A percentile compares a stretch with the other conserved stretches of the same genome.
These are phyloP conservation scores for Mycena galopus DNA, from an alignment of 768 basidiomycete species.

Conservation along the genomic window DNA sequence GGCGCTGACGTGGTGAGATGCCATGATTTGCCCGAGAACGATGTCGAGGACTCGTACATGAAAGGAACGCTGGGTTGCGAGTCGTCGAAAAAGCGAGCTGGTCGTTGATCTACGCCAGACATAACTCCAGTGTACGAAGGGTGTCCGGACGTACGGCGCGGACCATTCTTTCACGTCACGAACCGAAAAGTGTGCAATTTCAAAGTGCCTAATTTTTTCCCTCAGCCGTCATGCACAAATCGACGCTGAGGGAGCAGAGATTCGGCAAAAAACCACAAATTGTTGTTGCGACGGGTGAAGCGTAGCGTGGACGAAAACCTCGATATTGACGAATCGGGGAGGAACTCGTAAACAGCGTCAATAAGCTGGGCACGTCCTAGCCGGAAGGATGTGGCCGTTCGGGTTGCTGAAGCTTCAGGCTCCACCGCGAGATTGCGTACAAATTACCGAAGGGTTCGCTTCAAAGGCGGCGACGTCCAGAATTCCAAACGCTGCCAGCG, in stretches of 20 bases:
- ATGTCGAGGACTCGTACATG: background rate
- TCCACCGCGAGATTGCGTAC: background rate
- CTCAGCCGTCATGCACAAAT: background rate
- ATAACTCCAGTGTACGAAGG: background rate
- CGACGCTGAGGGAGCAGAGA: background rate
- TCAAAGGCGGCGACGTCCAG: conserved; percentile 9
- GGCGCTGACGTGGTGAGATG: background rate
- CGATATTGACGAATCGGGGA: conserved; percentile 5
- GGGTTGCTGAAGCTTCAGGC: background rate
- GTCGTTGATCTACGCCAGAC: background rate
- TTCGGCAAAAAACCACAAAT: background rate
- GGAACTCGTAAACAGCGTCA: background rate
- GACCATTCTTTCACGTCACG: background rate
- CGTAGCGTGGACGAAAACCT: background rate
- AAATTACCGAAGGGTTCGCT: too few species aligned
- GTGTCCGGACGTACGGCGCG: background rate
- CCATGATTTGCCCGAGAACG: background rate
- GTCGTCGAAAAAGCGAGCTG: background rate
- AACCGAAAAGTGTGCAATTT: conserved; percentile 1
- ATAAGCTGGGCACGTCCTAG: background rate
- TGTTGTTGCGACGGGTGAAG: background rate
- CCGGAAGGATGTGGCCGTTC: background rate
- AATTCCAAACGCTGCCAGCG: conserved; percentile 13
- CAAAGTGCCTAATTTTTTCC: background rate
- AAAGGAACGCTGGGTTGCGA: background rate